phyloP scores from a whole-genome alignment of 352 stramenopile genomes.

The Phytophthora quininea region DNA sequence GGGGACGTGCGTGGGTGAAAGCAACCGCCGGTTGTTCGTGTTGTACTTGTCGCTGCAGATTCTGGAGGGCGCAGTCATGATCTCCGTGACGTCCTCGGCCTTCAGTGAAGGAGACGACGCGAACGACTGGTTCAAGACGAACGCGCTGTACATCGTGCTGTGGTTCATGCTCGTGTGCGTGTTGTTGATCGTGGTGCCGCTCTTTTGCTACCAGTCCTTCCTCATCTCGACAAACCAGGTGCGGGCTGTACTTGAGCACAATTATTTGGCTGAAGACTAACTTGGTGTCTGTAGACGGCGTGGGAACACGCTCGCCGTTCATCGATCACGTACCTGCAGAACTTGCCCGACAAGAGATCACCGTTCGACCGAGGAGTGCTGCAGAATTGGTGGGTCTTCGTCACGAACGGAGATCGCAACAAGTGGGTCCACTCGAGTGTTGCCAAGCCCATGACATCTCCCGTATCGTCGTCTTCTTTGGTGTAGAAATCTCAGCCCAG shows the following conservation, averaged over 20 bases:
- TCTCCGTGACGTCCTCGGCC: conserved; percentile 55
- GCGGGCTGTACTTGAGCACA: neutral
- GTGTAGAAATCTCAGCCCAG: conserved; percentile 11
- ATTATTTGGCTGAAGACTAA: neutral
- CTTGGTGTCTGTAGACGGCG: conserved; percentile 51
- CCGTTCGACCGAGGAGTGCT: conserved; percentile 68
- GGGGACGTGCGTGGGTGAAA: conserved; percentile 72
- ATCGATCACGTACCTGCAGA: conserved; percentile 77
- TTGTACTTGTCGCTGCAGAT: conserved; percentile 68
- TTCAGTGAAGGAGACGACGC: conserved; percentile 60
- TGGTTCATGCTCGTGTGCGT: conserved; percentile 65
- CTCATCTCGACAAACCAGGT: conserved; percentile 74
- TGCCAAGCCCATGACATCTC: conserved; percentile 31
- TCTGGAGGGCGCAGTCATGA: conserved; percentile 53
- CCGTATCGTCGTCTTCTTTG: conserved; percentile 14
- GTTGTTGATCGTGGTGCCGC: conserved; percentile 60
- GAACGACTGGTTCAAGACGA: conserved; percentile 79
- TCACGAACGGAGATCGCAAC: conserved; percentile 53
- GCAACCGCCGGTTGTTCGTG: conserved; percentile 73
- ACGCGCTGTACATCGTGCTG: conserved; percentile 66
- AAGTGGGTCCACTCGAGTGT: conserved; percentile 61
- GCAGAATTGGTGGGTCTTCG: conserved; percentile 70
- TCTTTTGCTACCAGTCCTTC: conserved; percentile 73
- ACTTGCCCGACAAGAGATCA: conserved; percentile 58
- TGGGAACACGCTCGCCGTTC: conserved; percentile 76